These are phyloP conservation scores for Penicillium lividum DNA, from an alignment of 495 filamentous ascomycete species.

Conservation along the genomic window DNA sequence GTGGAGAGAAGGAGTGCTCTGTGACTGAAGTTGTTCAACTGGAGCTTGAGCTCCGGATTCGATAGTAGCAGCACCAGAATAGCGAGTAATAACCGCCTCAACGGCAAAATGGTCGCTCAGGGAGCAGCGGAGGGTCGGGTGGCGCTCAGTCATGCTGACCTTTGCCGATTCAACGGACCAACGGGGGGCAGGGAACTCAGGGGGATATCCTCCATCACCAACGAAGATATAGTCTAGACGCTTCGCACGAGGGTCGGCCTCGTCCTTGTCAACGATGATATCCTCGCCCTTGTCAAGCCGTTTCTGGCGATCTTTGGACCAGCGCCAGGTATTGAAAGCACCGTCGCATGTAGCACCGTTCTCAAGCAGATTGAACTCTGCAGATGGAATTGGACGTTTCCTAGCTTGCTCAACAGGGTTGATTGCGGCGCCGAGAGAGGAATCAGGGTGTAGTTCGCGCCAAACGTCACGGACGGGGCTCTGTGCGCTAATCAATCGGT, in stretches of 20 bases:
- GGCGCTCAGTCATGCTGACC: constrained; percentile 80
- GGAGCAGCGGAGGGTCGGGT: constrained; percentile 78
- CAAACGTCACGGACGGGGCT: constrained; percentile 81
- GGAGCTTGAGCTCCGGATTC: not conserved
- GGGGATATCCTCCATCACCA: constrained; percentile 43
- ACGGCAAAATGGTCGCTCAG: constrained; percentile 94
- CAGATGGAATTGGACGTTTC: constrained; percentile 59
- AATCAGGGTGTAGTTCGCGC: constrained; percentile 77
- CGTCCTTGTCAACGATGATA: constrained; percentile 55
- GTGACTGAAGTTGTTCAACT: not conserved
- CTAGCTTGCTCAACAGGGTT: constrained; percentile 60
- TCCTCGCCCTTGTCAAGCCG: constrained; percentile 60
- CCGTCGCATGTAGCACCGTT: constrained; percentile 90
- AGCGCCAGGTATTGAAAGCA: constrained; percentile 89
- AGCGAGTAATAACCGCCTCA: constrained; percentile 43
- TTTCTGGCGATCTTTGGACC: constrained; percentile 66
- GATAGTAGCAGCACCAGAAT: not conserved
- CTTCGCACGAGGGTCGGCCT: constrained; percentile 70
- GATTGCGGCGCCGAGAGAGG: constrained; percentile 68
- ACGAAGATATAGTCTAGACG: constrained; percentile 95
- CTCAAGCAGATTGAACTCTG: constrained; percentile 69
- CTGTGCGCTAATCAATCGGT: constrained; percentile 76
- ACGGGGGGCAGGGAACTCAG: constrained; percentile 31
- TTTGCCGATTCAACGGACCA: constrained; percentile 69
- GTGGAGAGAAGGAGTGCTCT: constrained; percentile 18